Evolutionary conservation across 1,284 basidiomycete genomes (phyloP).

Genomic region (Takashimella tepidaria): DNA sequence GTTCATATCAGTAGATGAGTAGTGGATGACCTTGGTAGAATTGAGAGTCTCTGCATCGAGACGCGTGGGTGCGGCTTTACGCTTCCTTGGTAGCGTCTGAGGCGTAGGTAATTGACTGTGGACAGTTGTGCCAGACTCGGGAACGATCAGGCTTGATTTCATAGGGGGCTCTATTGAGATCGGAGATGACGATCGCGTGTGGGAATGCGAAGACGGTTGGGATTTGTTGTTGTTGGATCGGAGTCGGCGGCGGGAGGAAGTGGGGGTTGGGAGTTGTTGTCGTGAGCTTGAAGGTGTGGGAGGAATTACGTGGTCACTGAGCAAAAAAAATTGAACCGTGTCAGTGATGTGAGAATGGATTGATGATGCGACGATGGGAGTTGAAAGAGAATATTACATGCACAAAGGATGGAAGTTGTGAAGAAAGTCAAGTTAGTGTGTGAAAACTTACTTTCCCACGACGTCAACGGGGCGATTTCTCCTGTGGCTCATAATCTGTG

Average conservation of each 20-base stretch:
- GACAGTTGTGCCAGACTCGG: neutral
- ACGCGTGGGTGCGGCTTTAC: constrained; percentile 2
- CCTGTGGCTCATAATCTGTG: neutral
- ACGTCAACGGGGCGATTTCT: neutral
- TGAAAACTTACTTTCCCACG: neutral
- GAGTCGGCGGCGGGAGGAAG: neutral
- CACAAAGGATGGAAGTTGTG: constrained; percentile 1
- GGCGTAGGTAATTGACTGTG: constrained; percentile 49
- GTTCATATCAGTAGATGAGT: neutral
- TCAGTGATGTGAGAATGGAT: neutral
- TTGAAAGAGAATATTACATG: neutral
- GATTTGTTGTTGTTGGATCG: neutral
- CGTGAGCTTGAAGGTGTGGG: neutral
- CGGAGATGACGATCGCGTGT: neutral
- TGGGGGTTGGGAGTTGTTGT: neutral
- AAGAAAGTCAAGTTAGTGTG: constrained; percentile 1
- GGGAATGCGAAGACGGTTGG: neutral
- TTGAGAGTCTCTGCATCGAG: no score
- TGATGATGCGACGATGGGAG: neutral
- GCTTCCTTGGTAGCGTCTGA: constrained; percentile 53
- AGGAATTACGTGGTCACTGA: neutral
- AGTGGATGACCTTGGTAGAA: no score
- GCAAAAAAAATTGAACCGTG: no score
- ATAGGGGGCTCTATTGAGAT: neutral
- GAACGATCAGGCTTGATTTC: neutral